These are phyloP conservation scores for Botrytis tulipae DNA, from an alignment of 2,329 filamentous ascomycete species.

Conservation along the genomic window DNA sequence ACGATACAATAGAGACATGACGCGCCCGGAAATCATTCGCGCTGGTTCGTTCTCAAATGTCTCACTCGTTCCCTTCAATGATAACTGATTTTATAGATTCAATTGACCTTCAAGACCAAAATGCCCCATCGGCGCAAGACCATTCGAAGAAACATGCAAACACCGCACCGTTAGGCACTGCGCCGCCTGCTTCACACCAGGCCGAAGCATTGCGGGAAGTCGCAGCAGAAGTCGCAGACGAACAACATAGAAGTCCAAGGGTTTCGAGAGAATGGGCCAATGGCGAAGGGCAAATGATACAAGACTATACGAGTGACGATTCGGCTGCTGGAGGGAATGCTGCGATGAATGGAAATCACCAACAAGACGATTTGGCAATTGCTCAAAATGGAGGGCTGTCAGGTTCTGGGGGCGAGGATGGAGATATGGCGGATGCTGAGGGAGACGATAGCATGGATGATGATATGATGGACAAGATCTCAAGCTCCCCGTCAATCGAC, in stretches of 20 bases:
- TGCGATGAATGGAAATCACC: constrained; percentile 42
- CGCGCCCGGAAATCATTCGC: constrained; percentile 54
- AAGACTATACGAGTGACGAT: constrained; percentile 45
- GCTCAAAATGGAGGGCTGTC: constrained; percentile 60
- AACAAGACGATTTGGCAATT: constrained; percentile 58
- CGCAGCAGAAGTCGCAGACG: constrained; percentile 71
- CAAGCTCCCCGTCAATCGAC: constrained; percentile 96
- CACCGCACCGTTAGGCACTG: constrained; percentile 51
- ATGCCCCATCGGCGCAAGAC: constrained; percentile 79
- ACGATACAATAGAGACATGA: constrained; percentile 42
- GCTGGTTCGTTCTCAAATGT: constrained; percentile 45
- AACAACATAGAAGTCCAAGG: constrained; percentile 63
- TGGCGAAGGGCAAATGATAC: constrained; percentile 33
- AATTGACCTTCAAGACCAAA: constrained; percentile 86
- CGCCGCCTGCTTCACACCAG: constrained; percentile 62
- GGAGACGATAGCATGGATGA: constrained; percentile 73
- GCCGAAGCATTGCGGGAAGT: constrained; percentile 80
- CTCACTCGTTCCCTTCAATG: constrained; percentile 13
- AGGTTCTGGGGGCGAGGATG: constrained; percentile 52
- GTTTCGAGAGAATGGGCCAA: constrained; percentile 55
- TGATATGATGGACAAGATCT: constrained; percentile 98
- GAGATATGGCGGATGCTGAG: constrained; percentile 65
- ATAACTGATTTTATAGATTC: constrained; percentile 62
- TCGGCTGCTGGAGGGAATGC: constrained; percentile 44
- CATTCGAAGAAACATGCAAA: constrained; percentile 60